Evolutionary conservation across 371 early-diverging fungal species (phyloP).

Genomic region (Lichtheimia hyalospora): DNA sequence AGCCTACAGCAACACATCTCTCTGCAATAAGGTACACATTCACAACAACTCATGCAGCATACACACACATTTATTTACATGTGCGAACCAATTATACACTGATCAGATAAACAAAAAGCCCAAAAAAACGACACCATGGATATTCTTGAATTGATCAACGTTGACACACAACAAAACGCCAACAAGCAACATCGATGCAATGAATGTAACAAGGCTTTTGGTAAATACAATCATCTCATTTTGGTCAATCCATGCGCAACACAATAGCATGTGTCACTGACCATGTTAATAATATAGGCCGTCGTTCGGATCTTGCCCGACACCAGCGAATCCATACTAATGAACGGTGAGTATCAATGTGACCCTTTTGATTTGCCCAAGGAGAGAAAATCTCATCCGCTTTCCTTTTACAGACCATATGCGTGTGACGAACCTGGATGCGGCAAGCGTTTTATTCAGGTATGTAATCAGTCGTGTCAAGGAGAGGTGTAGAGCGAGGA

Average conservation of each 20-base stretch:
- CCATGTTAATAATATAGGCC: slow-evolving; percentile 15
- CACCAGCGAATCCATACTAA: slow-evolving; percentile 81
- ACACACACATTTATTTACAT: too few species aligned
- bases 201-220: slow-evolving; percentile 70
- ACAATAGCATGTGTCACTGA: too few species aligned
- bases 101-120: neutral
- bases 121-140: slow-evolving; percentile 40
- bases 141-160: slow-evolving; percentile 66
- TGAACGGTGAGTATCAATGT: slow-evolving; percentile 40
- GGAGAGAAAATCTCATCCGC: neutral
- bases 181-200: slow-evolving; percentile 60
- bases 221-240: slow-evolving; percentile 15
- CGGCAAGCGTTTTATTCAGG: slow-evolving; percentile 70
- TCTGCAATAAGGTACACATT: too few species aligned
- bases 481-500: too few species aligned
- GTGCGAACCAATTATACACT: too few species aligned
- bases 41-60: too few species aligned
- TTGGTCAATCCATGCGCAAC: too few species aligned
- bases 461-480: neutral
- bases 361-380: neutral
- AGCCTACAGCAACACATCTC: too few species aligned
- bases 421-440: slow-evolving; percentile 63
- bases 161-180: slow-evolving; percentile 40
- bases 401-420: slow-evolving; percentile 46
- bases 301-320: slow-evolving; percentile 71